Evolutionary conservation across 164 flowering plant species (phyloP), one percentile per base, ranked within the genome.

Genomic region (Chloranthus sessilifolius): DNA sequence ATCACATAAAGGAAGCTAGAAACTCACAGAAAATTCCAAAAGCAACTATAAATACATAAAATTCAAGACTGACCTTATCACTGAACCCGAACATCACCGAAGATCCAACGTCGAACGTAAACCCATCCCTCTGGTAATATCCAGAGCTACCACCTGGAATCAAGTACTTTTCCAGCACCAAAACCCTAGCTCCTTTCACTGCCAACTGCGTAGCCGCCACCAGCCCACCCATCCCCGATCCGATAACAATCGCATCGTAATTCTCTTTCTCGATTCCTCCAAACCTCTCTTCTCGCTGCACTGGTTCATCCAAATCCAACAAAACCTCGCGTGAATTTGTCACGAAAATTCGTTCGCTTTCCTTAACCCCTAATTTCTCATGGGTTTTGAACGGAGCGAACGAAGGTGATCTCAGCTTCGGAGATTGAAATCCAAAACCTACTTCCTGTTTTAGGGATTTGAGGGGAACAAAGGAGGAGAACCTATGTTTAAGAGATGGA

Each of bases 91-190:
- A 85, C 99, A 92, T 88, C 17, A 92, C 99, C 2, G 99, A 92
- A 22, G 99, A 88, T n/a, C 99, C 95, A 49, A 92, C 96, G 68
- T 88, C 99, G 59, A 88, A 92, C 2, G 80, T 85, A 63, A 68
- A 92, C 6, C 99, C 99, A 70, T 85, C 87, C 51, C 80, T 80
- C 77, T 82, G 51, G 39, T 83, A 92, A 69, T 50, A 88, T 40
- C 96, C 99, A 29, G 94, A 85, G 70, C 99, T 92, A 40, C 99
- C 99, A 33, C 99, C 99, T 52, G 99, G 96, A 65, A 92, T 88
- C 68, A 86, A 82, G 66, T 92, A 92, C 81, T 92, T 92, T 78
- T 92, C 99, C 70, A 92, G 52, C 28, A 80, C 94, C 74, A 92
- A 72, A 64, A 92, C 96, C 70, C 48, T 74, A 29, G 96, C 98